A percentile compares a stretch with the other conserved stretches of the same genome.
Conservation (phyloP, 352 stramenopile genomes). For the Pythium guiyangense region DNA sequence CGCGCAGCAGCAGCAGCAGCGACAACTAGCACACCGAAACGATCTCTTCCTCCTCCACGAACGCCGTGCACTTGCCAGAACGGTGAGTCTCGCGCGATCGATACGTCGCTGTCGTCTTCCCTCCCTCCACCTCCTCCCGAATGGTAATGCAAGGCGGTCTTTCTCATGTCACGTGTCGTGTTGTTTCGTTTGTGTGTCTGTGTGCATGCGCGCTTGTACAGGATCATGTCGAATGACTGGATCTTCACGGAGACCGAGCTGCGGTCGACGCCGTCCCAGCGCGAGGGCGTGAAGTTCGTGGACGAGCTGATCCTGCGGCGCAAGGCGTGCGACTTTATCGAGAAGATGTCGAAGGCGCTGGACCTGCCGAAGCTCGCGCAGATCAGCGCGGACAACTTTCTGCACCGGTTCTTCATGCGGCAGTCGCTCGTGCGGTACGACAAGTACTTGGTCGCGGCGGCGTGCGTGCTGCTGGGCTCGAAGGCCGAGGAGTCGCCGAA, state of each 20-base stretch:
- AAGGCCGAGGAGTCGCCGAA: constrained; percentile 84
- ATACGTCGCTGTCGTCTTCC: neutral
- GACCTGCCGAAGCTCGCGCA: constrained; percentile 80
- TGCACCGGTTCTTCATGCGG: constrained; percentile 87
- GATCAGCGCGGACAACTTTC: constrained; percentile 80
- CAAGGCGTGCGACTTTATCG: constrained; percentile 81
- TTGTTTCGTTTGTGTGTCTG: neutral
- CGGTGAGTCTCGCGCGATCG: neutral
- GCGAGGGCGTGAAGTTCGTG: constrained; percentile 70
- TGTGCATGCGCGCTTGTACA: neutral
- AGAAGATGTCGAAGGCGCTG: constrained; percentile 78
- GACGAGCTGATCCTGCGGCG: constrained; percentile 70
- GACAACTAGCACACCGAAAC: neutral
- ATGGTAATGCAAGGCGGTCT: constrained; percentile 1
- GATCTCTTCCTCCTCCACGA: neutral
- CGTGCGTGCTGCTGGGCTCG: constrained; percentile 76
- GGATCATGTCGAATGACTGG: constrained; percentile 59
- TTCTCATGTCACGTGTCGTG: neutral
- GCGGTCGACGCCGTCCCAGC: constrained; percentile 52
- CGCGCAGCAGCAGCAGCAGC: neutral
- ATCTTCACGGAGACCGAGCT: constrained; percentile 77
- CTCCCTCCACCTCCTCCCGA: too few relatives aligned
- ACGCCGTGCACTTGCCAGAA: neutral
- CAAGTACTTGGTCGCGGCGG: constrained; percentile 76
- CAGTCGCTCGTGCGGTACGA: constrained; percentile 84